These are phyloP conservation scores for Exserohilum turcica DNA, from an alignment of 2,329 filamentous ascomycete species.

Conservation along the genomic window DNA sequence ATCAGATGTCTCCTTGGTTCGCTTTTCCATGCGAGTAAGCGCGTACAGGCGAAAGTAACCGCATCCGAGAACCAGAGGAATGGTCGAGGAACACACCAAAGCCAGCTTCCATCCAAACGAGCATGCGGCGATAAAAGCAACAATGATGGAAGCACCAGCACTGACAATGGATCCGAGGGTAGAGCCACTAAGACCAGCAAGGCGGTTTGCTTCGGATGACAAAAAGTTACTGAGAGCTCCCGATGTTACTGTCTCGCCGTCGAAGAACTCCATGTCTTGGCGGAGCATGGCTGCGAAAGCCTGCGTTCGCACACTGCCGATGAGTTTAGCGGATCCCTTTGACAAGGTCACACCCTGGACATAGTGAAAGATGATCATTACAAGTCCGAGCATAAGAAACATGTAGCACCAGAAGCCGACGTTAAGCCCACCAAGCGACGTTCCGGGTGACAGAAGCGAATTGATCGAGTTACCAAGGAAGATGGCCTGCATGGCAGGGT, in stretches of 20 bases:
- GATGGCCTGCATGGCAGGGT: slow-evolving; percentile 60
- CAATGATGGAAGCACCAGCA: slow-evolving; percentile 76
- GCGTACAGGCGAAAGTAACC: slow-evolving; percentile 89
- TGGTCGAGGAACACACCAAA: slow-evolving; percentile 77
- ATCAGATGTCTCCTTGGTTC: slow-evolving; percentile 76
- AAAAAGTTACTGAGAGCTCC: slow-evolving; percentile 77
- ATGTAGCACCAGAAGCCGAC: slow-evolving; percentile 60
- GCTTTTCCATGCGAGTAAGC: slow-evolving; percentile 77
- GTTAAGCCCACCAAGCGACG: slow-evolving; percentile 66
- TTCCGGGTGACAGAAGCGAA: slow-evolving; percentile 63
- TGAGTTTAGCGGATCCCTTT: slow-evolving; percentile 59
- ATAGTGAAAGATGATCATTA: slow-evolving; percentile 35
- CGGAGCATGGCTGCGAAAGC: slow-evolving; percentile 88
- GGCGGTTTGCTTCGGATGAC: slow-evolving; percentile 78
- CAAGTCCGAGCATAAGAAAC: slow-evolving; percentile 44
- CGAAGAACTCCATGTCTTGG: slow-evolving; percentile 85
- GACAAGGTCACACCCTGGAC: slow-evolving; percentile 63
- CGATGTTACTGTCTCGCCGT: slow-evolving; percentile 85
- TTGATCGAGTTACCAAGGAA: slow-evolving; percentile 88
- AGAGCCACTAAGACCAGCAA: slow-evolving; percentile 85
- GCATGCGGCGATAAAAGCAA: slow-evolving; percentile 70
- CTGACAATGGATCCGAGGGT: slow-evolving; percentile 87
- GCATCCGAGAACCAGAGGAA: slow-evolving; percentile 77
- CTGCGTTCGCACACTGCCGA: slow-evolving; percentile 79
- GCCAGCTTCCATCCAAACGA: slow-evolving; percentile 87